A percentile compares a stretch with the other conserved stretches of the same genome.
Conservation (phyloP, 352 stramenopile genomes). For the Phytophthora litchii region DNA sequence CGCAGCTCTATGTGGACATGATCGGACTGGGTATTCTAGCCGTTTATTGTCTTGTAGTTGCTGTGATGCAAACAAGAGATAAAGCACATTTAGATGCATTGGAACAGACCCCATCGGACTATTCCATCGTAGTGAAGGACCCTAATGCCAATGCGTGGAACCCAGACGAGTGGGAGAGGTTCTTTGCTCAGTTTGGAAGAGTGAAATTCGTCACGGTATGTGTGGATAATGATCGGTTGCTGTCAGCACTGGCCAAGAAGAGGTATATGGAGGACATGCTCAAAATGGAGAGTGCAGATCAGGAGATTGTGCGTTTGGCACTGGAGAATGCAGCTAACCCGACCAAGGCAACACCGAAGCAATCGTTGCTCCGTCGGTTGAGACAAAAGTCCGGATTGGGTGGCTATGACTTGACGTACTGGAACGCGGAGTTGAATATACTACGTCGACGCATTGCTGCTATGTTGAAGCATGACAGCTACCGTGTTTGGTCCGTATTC, state of each 20-base stretch:
- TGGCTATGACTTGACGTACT: slow-evolving; percentile 64
- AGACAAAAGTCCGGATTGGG: slow-evolving; percentile 49
- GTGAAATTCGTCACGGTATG: slow-evolving; percentile 78
- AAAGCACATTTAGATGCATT: slow-evolving; percentile 57
- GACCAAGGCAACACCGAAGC: slow-evolving; percentile 15
- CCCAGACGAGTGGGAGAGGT: slow-evolving; percentile 69
- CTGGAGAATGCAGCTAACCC: slow-evolving; percentile 49
- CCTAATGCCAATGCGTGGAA: slow-evolving; percentile 68
- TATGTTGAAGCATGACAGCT: slow-evolving; percentile 47
- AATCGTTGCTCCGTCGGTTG: slow-evolving; percentile 32
- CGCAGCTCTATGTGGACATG: slow-evolving; percentile 65
- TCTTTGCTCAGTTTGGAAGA: slow-evolving; percentile 70
- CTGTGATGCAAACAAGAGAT: slow-evolving; percentile 46
- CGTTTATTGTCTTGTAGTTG: slow-evolving; percentile 52
- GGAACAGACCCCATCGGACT: slow-evolving; percentile 76
- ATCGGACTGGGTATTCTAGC: slow-evolving; percentile 53
- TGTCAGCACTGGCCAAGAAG: slow-evolving; percentile 65
- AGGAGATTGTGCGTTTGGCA: slow-evolving; percentile 27
- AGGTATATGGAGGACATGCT: slow-evolving; percentile 76
- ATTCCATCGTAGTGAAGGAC: slow-evolving; percentile 75
- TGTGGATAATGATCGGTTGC: slow-evolving; percentile 61
- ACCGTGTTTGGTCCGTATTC: slow-evolving; percentile 74
- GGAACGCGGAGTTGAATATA: slow-evolving; percentile 54
- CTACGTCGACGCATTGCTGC: slow-evolving; percentile 46
- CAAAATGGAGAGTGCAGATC: slow-evolving; percentile 63